phyloP scores from a whole-genome alignment of 441 rosid species.

The Bocquillonia castaneifolia region DNA sequence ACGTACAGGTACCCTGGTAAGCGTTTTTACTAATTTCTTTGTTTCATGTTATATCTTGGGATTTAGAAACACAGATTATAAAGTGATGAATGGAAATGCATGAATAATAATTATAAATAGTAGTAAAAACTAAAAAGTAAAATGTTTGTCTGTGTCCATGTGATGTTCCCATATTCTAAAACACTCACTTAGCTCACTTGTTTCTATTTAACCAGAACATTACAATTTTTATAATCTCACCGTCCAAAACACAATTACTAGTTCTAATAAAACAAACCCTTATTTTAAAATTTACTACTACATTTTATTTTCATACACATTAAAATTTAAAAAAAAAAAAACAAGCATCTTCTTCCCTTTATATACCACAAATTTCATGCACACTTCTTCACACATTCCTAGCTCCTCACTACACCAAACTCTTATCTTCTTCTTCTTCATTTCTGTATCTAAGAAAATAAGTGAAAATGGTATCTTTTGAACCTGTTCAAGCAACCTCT shows the following conservation, averaged over 20 bases:
- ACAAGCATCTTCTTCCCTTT: conserved; percentile 27
- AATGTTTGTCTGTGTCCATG: conserved; percentile 45
- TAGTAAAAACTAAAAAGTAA: background rate
- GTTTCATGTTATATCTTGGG: too few relatives aligned
- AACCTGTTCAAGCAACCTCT: conserved; percentile 35
- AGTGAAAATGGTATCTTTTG: conserved; percentile 45
- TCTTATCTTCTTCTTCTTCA: background rate
- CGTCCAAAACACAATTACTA: conserved; percentile 27
- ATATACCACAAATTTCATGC: conserved; percentile 31
- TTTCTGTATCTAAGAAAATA: background rate
- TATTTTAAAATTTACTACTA: too few relatives aligned
- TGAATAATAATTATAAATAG: conserved; percentile 12
- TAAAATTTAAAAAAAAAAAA: conserved; percentile 16
- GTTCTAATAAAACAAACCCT: too few relatives aligned
- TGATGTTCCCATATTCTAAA: conserved; percentile 48
- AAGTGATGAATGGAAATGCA: background rate
- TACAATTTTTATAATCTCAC: conserved; percentile 35
- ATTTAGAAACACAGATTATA: too few relatives aligned
- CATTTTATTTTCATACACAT: too few relatives aligned
- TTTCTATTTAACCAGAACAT: conserved; percentile 35
- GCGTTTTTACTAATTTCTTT: too few relatives aligned
- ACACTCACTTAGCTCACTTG: conserved; percentile 41
- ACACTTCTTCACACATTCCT: conserved; percentile 20
- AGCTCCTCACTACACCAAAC: conserved; percentile 5
- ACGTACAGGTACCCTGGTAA: too few relatives aligned